Evolutionary conservation across 176 grass and related monocot species (phyloP), one percentile per base, ranked within the genome.

Genomic region (Bromus sterilis): DNA sequence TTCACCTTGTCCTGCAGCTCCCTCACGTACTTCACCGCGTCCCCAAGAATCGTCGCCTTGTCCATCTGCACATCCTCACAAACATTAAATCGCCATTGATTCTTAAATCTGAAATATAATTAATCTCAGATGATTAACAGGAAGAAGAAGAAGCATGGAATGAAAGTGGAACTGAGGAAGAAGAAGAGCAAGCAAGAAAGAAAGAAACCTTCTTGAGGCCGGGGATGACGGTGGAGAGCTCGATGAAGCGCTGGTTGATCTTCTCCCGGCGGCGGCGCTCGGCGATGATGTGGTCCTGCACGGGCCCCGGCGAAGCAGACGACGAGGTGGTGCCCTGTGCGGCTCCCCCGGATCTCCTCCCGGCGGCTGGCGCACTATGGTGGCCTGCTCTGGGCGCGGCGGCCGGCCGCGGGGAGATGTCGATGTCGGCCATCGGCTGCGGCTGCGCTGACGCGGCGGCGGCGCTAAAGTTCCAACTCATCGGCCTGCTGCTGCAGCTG

Each of bases 201-300:
- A 18, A 26, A 15, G 14, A 20, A 71, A 93, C 93, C 93, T 96
- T 96, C 71, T 96, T 96, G 21, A 96, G 88, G 5, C 76, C 59
- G 57, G 93, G 93, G 65, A 96, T 96, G 61, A 90, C 77, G n/a
- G 90, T 78, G 26, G 93, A 96, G 56, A 96, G 90, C 76, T 96
- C 93, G 44, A 93, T 88, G 75, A 93, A 91, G 2, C 85, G 56
- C 82, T 93, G 85, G 72, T 96, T 96, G 80, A 96, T 87, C 80
- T 96, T 96, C 83, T 92, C 93, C 84, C 93, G 25, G 65, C 93
- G 66, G 53, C 84, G 84, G 59, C 93, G 78, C 82, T 96, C 93
- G 6, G 93, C 93, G 66, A 96, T 88, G 58, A 93, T 80, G 84
- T 96, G 93, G 77, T 93, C 93, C 70, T 93, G 90, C 49, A 81